Evolutionary conservation across 345 rosid genomes (phyloP), one percentile per base, ranked within the genome.

Genomic region (Zanthoxylum bungeanum): DNA sequence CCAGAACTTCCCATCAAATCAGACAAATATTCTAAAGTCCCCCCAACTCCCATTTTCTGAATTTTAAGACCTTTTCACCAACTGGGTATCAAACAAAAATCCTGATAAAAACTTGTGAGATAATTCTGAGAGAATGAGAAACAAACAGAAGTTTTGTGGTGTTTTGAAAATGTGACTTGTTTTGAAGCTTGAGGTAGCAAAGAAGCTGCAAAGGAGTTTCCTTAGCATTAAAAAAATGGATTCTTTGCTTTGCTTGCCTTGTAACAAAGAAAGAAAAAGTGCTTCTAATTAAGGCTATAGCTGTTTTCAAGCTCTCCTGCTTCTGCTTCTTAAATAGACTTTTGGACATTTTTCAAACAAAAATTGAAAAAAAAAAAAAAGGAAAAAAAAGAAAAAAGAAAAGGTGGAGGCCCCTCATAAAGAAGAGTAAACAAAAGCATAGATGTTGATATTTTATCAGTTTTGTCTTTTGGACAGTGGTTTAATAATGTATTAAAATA

Each of bases 21-120:
- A 71, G 97, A 95, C 63, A 95, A 75, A 71, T 80, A 92, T 79
- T 85, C 95, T 66, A 92, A 73, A 31, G 97, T 94, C 28, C 97
- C 93, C 73, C 85, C 85, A 83, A 95, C 87, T 36, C 99, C 98
- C 99, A 95, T 95, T 74, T 56, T 72, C 17, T 58, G 2, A 36
- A n/a, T 40, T 31, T 39, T 44, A 40, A 11, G 34, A 42, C 53
- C 25, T 19, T 50, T 50, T 50, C 24, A n/a, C 53, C 53, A 17
- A n/a, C 53, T n/a, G 53, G 25, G 53, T 50, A 7, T 50, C 24
- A 50, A 50, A 1, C 24, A 34, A 31, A 34, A 47, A 37, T 60
- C 51, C 58, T 31, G 60, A n/a, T 61, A 21, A n/a, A 28, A 7
- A 24, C 16, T 27, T 39, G 6, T 16, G 2, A 39, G 16, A 60